Evolutionary conservation across 345 rosid genomes (phyloP), one percentile per base, ranked within the genome.

Genomic region (Hypericum perforatum): DNA sequence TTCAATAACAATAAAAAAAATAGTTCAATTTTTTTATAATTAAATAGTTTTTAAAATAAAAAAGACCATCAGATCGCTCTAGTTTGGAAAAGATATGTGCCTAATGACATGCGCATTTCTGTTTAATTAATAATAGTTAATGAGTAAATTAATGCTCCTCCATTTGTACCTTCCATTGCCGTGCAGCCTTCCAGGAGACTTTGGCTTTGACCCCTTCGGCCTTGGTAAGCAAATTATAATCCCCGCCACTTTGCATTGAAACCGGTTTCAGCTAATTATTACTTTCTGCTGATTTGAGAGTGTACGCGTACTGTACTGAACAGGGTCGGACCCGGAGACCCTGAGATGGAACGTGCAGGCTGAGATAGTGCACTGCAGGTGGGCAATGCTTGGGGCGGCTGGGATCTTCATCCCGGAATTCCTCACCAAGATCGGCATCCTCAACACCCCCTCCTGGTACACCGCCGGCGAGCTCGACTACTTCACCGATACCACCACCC

Each of bases 381-480:
- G 96, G 96, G 95, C 98, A 14, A 91, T 91, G 98, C 57, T 91
- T n/a, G 96, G 95, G 0, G 96, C 98, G 0, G 94, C 96, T 5
- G 96, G 98, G 7, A 92, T 92, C 41, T 92, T 92, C 75, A 88
- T 92, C 67, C 96, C 95, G 5, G 98, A 92, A 65, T 85, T 88
- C 52, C 67, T 92, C 16, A 92, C 98, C 5, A 88, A 92, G 64
- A 65, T 85, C 37, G 96, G 95, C 6, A 74, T 92, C 74, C 70
- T 92, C 13, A 85, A 85, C 80, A 88, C 96, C 0, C 98, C 96
- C 0, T 92, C 98, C 9, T 88, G 98, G 95, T 92, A 88, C 82
- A 63, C 78, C 0, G 96, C 96, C 8, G 90, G 96, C 53, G 84
- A 80, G 39, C 76, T 41, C 41, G 88, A 88, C 61, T 88, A 88